A percentile compares a stretch with the other conserved stretches of the same genome.
Evolutionary conservation across 768 basidiomycete species (phyloP).

Genomic region (Coprinopsis marcescibilis): DNA sequence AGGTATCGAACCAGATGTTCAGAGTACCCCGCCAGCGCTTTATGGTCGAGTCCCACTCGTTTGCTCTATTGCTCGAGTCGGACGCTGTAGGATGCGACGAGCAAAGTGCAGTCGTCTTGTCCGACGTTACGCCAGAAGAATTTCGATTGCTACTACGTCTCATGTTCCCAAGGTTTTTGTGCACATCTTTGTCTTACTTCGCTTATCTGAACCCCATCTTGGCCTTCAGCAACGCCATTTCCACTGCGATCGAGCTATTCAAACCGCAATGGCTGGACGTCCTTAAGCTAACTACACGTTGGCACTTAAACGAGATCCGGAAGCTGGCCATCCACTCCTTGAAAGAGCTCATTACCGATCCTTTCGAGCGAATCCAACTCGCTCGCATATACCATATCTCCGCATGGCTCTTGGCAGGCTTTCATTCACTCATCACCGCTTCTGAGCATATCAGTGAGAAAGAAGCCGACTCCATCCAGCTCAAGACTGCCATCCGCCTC

Average conservation of each 20-base stretch:
- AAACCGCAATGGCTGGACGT: slow-evolving; percentile 31
- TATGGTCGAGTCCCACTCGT: not conserved
- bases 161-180: not conserved
- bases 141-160: not conserved
- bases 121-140: not conserved
- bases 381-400: not conserved
- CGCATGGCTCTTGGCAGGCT: not conserved
- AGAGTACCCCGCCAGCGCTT: too few species aligned
- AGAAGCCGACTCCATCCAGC: not conserved
- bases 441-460: not conserved
- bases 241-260: not conserved
- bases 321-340: slow-evolving; percentile 24
- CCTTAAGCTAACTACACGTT: slow-evolving; percentile 32
- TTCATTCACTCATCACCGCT: not conserved
- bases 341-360: slow-evolving; percentile 9
- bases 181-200: not conserved
- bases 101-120: not conserved
- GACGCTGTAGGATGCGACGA: not conserved
- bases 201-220: not conserved
- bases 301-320: slow-evolving; percentile 27
- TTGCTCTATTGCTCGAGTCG: not conserved
- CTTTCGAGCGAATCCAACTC: not conserved
- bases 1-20: too few species aligned
- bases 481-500: not conserved
- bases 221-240: not conserved